phyloP scores from a whole-genome alignment of 2,329 filamentous ascomycete genomes.

The Massarina eburnea region DNA sequence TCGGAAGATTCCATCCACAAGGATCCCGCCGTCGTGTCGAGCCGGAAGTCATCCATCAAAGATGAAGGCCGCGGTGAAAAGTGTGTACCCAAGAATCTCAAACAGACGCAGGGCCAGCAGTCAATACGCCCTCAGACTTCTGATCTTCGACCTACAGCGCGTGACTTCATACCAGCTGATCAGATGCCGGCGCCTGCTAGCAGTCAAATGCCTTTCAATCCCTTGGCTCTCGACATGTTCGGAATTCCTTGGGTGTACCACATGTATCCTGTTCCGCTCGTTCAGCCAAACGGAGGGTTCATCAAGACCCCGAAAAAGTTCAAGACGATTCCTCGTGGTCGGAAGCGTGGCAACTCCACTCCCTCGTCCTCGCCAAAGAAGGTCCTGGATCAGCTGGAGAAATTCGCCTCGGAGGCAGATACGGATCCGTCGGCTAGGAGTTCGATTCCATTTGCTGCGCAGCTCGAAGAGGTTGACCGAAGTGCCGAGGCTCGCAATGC shows the following conservation, averaged over 20 bases:
- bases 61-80: slow-evolving; percentile 13
- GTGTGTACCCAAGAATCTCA: slow-evolving; percentile 3
- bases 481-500: slow-evolving; percentile 3
- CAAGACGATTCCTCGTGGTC: slow-evolving; percentile 9
- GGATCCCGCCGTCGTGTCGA: slow-evolving; percentile 19
- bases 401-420: neutral
- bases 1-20: slow-evolving; percentile 6
- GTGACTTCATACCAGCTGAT: slow-evolving; percentile 29
- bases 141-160: slow-evolving; percentile 33
- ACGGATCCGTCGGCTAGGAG: neutral
- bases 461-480: slow-evolving; percentile 12
- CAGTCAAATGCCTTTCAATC: slow-evolving; percentile 12
- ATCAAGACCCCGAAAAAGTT: slow-evolving; percentile 12
- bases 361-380: slow-evolving; percentile 17
- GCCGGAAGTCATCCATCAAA: slow-evolving; percentile 12
- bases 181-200: neutral
- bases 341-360: slow-evolving; percentile 5
- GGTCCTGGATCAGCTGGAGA: slow-evolving; percentile 12
- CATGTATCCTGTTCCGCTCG: slow-evolving; percentile 30
- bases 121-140: slow-evolving; percentile 23
- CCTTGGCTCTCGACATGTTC: slow-evolving; percentile 24
- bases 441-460: neutral
- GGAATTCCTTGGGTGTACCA: slow-evolving; percentile 32
- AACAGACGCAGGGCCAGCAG: slow-evolving; percentile 10
- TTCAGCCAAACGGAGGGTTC: slow-evolving; percentile 16